phyloP scores from a whole-genome alignment of 768 basidiomycete genomes.

The Fomitopsis serialis region DNA sequence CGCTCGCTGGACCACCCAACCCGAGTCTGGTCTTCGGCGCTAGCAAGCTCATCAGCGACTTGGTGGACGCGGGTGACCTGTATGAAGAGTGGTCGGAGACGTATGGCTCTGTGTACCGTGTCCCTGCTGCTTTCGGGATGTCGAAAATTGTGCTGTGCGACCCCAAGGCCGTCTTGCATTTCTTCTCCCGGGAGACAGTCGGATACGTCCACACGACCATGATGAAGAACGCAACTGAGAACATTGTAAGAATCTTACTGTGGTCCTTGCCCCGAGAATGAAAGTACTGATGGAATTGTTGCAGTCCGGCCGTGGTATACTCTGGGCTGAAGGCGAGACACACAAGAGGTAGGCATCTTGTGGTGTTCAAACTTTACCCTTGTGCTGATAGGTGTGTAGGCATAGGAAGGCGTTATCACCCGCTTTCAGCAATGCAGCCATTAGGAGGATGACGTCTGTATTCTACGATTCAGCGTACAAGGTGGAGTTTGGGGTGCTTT shows the following conservation, averaged over 20 bases:
- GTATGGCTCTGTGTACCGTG: constrained; percentile 41
- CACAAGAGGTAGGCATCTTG: constrained; percentile 32
- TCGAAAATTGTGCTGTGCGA: constrained; percentile 18
- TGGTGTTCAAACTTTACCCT: background rate
- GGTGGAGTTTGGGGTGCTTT: constrained; percentile 20
- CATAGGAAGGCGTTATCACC: constrained; percentile 47
- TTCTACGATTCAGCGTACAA: constrained; percentile 50
- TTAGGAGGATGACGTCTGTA: constrained; percentile 39
- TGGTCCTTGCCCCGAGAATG: background rate
- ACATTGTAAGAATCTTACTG: constrained; percentile 22
- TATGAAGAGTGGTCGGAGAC: constrained; percentile 42
- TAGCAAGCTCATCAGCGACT: constrained; percentile 21
- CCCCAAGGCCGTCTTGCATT: constrained; percentile 44
- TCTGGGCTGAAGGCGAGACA: constrained; percentile 37
- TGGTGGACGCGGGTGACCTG: constrained; percentile 25
- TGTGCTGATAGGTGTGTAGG: constrained; percentile 17
- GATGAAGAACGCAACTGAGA: constrained; percentile 28
- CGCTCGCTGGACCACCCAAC: constrained; percentile 37
- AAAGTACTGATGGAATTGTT: background rate
- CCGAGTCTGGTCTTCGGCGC: constrained; percentile 38
- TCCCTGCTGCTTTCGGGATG: constrained; percentile 26
- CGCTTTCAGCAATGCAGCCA: constrained; percentile 47
- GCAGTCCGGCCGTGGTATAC: constrained; percentile 28
- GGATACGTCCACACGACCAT: constrained; percentile 38
- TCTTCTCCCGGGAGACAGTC: constrained; percentile 44